Base-by-base conservation (phyloP, 164 flowering plant genomes). In the Stephania yunnanensis region DNA sequence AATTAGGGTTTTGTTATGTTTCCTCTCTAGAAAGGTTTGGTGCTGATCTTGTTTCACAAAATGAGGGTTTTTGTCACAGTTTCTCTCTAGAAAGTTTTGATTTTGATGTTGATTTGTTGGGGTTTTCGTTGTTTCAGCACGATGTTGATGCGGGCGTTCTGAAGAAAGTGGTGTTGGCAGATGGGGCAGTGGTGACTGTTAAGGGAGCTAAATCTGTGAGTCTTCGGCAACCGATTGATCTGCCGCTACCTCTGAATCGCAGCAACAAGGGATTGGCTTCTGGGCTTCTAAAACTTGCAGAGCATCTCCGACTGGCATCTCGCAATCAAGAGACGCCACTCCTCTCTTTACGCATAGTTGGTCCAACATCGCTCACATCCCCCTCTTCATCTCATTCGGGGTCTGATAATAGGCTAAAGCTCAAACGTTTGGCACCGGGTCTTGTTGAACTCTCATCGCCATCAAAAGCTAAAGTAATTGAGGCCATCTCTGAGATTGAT, bases 101-200 rank as follows among this genome's bases (percentile, higher is more conserved):
- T 68, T 68, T 31, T 30, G n/a, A 36, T 36, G 42, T 2, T 36
- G 42, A 36, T 36, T 36, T 2, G 42, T 36, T 36, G 42, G 42
- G 42, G 2, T 36, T 36, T 68, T 42, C 36, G 9, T 69, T 15
- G 55, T 29, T 85, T 82, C 95, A 95, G 98, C 96, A 95, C 79
- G 99, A 95, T 68, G 99, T 95, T 77, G 99, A 95, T 81, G 99
- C 99, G 17, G 99, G 99, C 31, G 89, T 86, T 10, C 77, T 93
- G 85, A 92, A 85, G 85, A 93, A 93, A 71, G 97, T 95, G 17
- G 84, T 93, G 10, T 75, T 95, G 69, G 95, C 97, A 4, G 97
- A 93, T n/a, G 99, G 97, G 0, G 97, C 98, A 1, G 92, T 88
- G 48, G 97, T 95, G 42, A 93, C 98, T 0, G 97, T 95, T 25